A percentile compares a stretch with the other conserved stretches of the same genome.
These are phyloP conservation scores for Rhizopogon vinicolor DNA, from an alignment of 768 basidiomycete species.

Conservation along the genomic window DNA sequence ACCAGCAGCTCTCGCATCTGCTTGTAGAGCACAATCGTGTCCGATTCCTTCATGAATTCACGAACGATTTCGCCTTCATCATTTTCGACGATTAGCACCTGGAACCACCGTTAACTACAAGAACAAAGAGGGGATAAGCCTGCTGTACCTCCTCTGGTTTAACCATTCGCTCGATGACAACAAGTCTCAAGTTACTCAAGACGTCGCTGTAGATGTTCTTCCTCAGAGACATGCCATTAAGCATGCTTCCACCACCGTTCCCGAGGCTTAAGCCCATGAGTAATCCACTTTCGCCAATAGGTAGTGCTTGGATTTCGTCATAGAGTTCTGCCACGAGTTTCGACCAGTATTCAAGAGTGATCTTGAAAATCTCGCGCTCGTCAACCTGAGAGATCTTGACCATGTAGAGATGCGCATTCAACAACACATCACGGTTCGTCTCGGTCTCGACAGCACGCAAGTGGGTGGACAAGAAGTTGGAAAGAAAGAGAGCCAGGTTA, in stretches of 20 bases:
- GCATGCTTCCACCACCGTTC: conserved; percentile 56
- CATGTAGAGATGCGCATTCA: conserved; percentile 97
- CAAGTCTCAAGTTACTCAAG: conserved; percentile 86
- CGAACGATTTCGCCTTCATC: conserved; percentile 99
- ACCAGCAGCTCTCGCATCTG: conserved; percentile 97
- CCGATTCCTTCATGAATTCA: conserved; percentile 98
- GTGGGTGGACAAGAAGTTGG: conserved; percentile 93
- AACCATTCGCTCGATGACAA: conserved; percentile 98
- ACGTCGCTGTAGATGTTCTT: conserved; percentile 97
- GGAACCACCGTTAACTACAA: conserved; percentile 5
- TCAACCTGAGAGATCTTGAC: conserved; percentile 98
- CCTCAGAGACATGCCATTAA: conserved; percentile 74
- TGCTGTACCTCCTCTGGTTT: conserved; percentile 92
- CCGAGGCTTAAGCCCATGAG: conserved; percentile 88
- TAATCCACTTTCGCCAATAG: conserved; percentile 80
- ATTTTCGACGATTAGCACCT: conserved; percentile 98
- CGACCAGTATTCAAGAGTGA: conserved; percentile 96
- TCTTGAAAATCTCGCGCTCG: conserved; percentile 99
- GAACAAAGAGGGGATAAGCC: not conserved
- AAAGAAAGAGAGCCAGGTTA: conserved; percentile 95
- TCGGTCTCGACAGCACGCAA: conserved; percentile 93
- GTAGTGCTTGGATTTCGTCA: conserved; percentile 91
- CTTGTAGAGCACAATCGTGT: conserved; percentile 98
- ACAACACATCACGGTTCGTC: conserved; percentile 82
- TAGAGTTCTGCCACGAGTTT: conserved; percentile 96